Percentiles rank a stretch among this genome's conserved stretches.
phyloP scores from a whole-genome alignment of 2,329 filamentous ascomycete species.

The Pyricularia pennisetigena region DNA sequence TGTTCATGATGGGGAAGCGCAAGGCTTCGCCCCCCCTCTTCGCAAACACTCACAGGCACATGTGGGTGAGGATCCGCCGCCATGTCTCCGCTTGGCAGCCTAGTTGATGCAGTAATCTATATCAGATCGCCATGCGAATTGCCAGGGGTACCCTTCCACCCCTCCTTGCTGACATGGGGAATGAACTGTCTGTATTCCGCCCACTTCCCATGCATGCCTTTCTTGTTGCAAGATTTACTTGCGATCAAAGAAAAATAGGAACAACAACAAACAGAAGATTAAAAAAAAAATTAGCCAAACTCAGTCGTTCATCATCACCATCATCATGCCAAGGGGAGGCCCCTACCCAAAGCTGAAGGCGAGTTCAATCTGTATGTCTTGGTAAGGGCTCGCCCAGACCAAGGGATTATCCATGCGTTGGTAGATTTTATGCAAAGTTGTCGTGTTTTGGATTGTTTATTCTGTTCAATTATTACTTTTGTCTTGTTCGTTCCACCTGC shows the following conservation, averaged over 20 bases:
- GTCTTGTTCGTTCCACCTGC: not conserved
- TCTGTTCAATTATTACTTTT: not conserved
- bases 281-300: not conserved
- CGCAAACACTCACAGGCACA: not conserved
- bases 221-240: not conserved
- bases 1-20: not conserved
- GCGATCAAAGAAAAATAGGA: not conserved
- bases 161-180: not conserved
- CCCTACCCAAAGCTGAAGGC: not conserved
- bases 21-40: not conserved
- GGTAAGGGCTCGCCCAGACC: not conserved
- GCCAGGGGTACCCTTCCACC: not conserved
- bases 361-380: not conserved
- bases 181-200: not conserved
- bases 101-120: not conserved
- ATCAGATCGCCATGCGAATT: not conserved
- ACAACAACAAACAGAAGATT: too few species aligned
- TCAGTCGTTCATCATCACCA: not conserved
- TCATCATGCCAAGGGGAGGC: not conserved
- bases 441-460: not conserved
- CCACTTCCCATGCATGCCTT: not conserved
- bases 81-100: not conserved
- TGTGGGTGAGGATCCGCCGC: not conserved
- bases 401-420: not conserved
- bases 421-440: not conserved